Base-by-base conservation (phyloP, 257 asterid genomes). In the Buddleja alternifolia region DNA sequence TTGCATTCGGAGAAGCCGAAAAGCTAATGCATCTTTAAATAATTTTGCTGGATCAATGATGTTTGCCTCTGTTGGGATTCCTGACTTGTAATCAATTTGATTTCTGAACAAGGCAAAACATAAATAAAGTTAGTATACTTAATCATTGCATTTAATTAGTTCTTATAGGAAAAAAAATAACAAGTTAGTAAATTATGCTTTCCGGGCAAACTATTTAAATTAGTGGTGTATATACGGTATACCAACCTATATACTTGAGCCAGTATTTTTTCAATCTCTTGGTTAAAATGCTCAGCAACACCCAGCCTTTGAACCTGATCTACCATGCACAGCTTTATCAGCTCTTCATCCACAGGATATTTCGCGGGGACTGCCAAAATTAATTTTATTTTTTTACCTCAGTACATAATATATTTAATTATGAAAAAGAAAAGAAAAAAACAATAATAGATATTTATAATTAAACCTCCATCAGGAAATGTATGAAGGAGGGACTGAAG, bases 271-370 rank as follows among this genome's bases (percentile, higher is more conserved):
- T 72, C 67, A 66, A 85, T 82, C 50, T 88, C 88, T 50, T 74
- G 40, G 6, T 32, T 50, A 59, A 88, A 88, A 69, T 70, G 61
- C 47, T 78, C 60, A 4, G 83, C 77, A 32, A 88, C 12, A n/a
- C 95, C 95, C 54, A 88, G 61, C 17, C 82, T 76, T 60, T 85
- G 90, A 2, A 85, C 32, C 2, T 82, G 90, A 63, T 88, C 90
- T 69, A 83, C 82, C 64, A 78, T 14, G 76, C 78, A 73, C 39
- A 85, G 73, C 50, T 77, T 72, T 59, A 75, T 57, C 8, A 82
- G 69, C 48, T 84, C 87, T 60, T 78, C 83, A 46, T 88, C 90
- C 63, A 73, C 8, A 0, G 90, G 82, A 69, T 73, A 82, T 46
- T 34, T 71, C 2, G 82, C 60, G 0, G 92, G 80, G 7, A 77